Base-by-base conservation (phyloP, 2,329 filamentous ascomycete genomes). In the Aspergillus calidoustus region DNA sequence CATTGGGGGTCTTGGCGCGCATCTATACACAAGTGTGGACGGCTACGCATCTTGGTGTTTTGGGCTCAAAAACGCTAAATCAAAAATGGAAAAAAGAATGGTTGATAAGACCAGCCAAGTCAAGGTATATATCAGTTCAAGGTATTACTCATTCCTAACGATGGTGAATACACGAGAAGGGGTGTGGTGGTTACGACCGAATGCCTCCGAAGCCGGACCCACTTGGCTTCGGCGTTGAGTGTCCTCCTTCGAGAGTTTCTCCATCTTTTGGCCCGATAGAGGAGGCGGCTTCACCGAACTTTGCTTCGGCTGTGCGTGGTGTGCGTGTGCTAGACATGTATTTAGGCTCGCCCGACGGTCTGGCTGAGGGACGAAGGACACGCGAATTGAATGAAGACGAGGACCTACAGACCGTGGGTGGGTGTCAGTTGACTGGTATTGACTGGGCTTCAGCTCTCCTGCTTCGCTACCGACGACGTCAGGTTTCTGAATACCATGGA, bases 161-260 rank as follows among this genome's bases (percentile, higher is more conserved):
- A 48, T 23, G 34, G 46, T 28, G 9, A 23, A 46, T 46, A 46
- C 17, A 41, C 34, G 43, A 46, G 43, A 19, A 8, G 17, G n/a
- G 46, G 22, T 19, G 46, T 48, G 17, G n/a, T 46, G 43, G 19
- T 48, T 22, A 25, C 46, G 46, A 48, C 46, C n/a, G 28, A 28
- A 48, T 5, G n/a, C 6, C 46, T 48, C 46, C 46, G 46, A 48
- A 3, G 4, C 46, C n/a, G 22, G 46, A 28, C 31, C 50, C 50
- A 53, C 50, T 53, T 53, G 31, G 50, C 50, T 41, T 41, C 50
- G 50, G 50, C 50, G 31, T 22, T 52, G 49, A 11, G 25, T 53
- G 50, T 52, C 30, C 30, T n/a, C 31, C 15, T 17, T 51, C 25
- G n/a, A 4, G 5, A 31, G 5, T n/a, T 13, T 31, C 34, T 41